phyloP scores from a whole-genome alignment of 305 asterid genomes.

The Fraxinus greggii region DNA sequence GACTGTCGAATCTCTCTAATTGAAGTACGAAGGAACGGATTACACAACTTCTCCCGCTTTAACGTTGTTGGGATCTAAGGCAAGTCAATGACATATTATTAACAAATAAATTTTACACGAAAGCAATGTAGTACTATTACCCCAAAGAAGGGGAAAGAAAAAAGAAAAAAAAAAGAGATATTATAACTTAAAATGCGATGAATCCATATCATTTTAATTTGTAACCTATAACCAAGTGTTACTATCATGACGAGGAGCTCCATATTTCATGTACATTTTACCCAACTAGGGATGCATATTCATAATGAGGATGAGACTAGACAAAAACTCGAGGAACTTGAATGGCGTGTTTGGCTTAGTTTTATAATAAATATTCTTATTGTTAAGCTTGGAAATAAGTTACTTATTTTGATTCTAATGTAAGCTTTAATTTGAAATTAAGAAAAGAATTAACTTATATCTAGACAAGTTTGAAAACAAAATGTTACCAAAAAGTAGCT shows the following conservation, averaged over 20 bases:
- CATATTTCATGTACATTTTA: background rate
- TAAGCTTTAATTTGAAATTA: background rate
- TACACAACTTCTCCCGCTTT: constrained; percentile 72
- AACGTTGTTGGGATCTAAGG: constrained; percentile 77
- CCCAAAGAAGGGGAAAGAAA: background rate
- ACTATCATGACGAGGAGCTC: background rate
- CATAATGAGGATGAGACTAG: background rate
- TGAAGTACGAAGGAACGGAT: constrained; percentile 93
- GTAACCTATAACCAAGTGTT: background rate
- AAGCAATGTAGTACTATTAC: background rate
- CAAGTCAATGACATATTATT: constrained; percentile 17
- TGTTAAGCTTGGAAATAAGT: background rate
- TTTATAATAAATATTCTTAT: background rate
- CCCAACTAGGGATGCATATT: background rate
- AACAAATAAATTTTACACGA: background rate
- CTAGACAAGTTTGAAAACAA: background rate
- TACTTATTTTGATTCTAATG: background rate
- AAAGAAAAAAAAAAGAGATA: background rate
- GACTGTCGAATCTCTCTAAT: constrained; percentile 69
- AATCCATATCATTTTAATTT: background rate
- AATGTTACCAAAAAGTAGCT: background rate
- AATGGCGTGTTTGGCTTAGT: background rate
- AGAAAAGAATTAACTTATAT: background rate
- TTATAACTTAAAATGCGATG: background rate
- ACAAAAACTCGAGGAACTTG: background rate